Base-by-base conservation (phyloP, 352 stramenopile species). In the Aphanomyces cochlioides region DNA sequence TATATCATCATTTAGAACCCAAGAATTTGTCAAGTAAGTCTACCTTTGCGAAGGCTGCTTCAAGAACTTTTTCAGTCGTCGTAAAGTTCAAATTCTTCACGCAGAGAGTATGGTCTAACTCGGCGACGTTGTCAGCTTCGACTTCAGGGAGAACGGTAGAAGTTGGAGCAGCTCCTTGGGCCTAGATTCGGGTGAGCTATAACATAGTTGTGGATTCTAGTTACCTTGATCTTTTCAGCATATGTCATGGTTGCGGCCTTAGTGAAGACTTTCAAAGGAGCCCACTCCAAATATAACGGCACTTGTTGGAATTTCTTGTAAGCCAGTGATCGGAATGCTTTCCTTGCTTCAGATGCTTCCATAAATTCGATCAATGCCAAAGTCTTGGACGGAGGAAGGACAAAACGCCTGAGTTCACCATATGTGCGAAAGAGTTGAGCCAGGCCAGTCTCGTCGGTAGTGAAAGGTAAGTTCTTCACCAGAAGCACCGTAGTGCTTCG, bases 51-150 rank as follows among this genome's bases (percentile, higher is more conserved):
- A 86, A 90, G 58, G 94, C 76, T 50, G 84, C 83, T 67, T 90
- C 75, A 13, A 99, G 79, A 5, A 73, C 67, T 47, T 86, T 75
- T 73, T 99, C 95, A 8, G 85, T 95, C 21, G 97, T 99, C 6
- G 75, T 74, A 75, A 99, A 99, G 75, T 97, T 98, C n/a, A 99
- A 81, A 77, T 99, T 99, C 81, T 99, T 99, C 17, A 99, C 92
- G 69, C 97, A 99, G 56, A 99, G 79, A 50, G 88, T 98, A 75
- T 90, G 88, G 66, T 80, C 83, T 21, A 80, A 78, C 53, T 93
- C 85, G 34, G 78, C 74, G 17, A 83, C 71, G 47, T 72, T 77
- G 13, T 75, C 75, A 64, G 76, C 82, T 39, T 89, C 77, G 47
- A 58, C 75, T 17, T 84, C 80, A 0, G 79, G 83, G n/a, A 89